phyloP scores from a whole-genome alignment of 139 green algal genomes.

The Chlamydomonas sp. region DNA sequence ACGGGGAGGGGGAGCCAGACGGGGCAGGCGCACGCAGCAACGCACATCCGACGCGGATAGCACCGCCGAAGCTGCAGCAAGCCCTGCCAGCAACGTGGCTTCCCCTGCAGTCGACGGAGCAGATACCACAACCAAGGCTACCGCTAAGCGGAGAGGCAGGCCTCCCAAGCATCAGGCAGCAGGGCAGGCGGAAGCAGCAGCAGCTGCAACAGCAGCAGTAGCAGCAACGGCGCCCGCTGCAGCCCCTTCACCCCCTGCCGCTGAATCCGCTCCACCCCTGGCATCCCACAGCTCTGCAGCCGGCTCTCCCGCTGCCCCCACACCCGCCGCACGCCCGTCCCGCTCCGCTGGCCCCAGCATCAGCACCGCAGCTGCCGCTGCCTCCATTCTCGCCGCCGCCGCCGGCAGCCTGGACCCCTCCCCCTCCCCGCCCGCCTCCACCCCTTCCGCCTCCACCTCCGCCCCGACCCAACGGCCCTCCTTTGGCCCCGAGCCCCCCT shows the following conservation, averaged over 20 bases:
- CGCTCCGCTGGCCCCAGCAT: no score
- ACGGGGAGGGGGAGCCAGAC: no score
- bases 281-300: no score
- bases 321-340: no score
- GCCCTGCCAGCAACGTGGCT: not conserved
- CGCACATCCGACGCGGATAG: no score
- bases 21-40: no score
- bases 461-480: not conserved
- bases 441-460: not conserved
- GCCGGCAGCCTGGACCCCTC: no score
- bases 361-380: not conserved
- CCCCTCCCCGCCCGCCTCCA: not conserved
- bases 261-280: no score
- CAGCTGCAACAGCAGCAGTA: not conserved
- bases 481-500: not conserved
- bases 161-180: constrained; percentile 1
- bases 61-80: not conserved
- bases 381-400: no score
- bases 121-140: not conserved
- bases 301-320: no score
- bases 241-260: no score
- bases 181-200: not conserved
- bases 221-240: not conserved
- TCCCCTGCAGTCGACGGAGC: not conserved
- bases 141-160: constrained; percentile 9